Evolutionary conservation across 768 basidiomycete genomes (phyloP), one percentile per base, ranked within the genome.

Genomic region (Chalciporus piperatus): DNA sequence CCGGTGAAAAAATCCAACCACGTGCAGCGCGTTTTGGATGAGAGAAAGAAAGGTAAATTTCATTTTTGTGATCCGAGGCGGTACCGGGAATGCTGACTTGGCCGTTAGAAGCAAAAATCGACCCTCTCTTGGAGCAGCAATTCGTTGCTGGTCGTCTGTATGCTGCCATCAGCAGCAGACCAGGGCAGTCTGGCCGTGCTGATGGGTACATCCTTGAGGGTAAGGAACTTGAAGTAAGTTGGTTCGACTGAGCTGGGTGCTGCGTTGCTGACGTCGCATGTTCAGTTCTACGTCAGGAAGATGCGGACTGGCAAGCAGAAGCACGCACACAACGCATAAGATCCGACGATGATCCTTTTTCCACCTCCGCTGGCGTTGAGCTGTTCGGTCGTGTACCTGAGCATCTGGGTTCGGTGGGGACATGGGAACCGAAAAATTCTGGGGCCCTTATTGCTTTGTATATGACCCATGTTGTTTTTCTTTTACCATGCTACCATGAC

Each of bases 191-290:
- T 50, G 97, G 97, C 25, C 93, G 97, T 59, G 85, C 89, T 51
- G 97, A 99, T 71, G 97, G 97, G 47, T 98, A 98, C 75, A 78
- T 99, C 57, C 84, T 99, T 48, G 97, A 99, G 79, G 97, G 97
- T 67, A 94, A 92, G 76, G 97, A 99, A 72, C 85, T 98, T 50
- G 95, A 98, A 82, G 93, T 96, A 58, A 45, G 80, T 54, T 16
- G 41, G 2, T 8, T 13, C 27, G 2, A 30, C 11, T 30, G 22
- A 11, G 12, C 20, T 28, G 19, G 14, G 27, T 38, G 27, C 35
- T 52, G 48, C 51, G 45, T 42, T 47, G 44, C 60, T 68, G 55
- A 65, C 59, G 66, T 61, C 58, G 42, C 40, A 41, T 56, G 32
- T 58, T 11, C 60, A 95, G 91, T 97, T 98, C 78, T 97, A 96